Percentiles rank a stretch among this genome's conserved stretches.
These are phyloP conservation scores for Cladophialophora immunda DNA, from an alignment of 2,329 filamentous ascomycete species.

Conservation along the genomic window DNA sequence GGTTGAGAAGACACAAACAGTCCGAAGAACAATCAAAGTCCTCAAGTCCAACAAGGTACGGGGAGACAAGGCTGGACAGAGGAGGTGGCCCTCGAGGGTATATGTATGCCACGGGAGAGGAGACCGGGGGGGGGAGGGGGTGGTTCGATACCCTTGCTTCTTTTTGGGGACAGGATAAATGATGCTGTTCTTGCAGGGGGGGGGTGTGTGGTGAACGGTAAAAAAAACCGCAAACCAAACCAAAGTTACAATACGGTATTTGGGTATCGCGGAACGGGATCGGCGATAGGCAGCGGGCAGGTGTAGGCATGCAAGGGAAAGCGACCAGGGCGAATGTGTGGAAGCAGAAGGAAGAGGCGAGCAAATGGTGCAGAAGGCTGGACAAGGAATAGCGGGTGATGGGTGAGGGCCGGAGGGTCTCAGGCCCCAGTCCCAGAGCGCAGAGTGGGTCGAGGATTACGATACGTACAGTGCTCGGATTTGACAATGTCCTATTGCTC, in stretches of 20 bases:
- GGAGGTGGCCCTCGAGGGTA: slow-evolving; percentile 31
- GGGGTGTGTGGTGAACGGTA: slow-evolving; percentile 14
- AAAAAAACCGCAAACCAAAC: slow-evolving; percentile 19
- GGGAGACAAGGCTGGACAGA: slow-evolving; percentile 32
- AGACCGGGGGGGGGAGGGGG: slow-evolving; percentile 22
- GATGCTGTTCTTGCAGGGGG: slow-evolving; percentile 23
- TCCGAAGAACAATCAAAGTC: slow-evolving; percentile 17
- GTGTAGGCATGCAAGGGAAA: slow-evolving; percentile 5
- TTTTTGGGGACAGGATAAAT: slow-evolving; percentile 23
- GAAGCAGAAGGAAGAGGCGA: slow-evolving; percentile 26
- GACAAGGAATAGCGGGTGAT: slow-evolving; percentile 16
- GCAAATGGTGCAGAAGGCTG: slow-evolving; percentile 16
- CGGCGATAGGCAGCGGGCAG: slow-evolving; percentile 29
- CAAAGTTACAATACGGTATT: slow-evolving; percentile 27
- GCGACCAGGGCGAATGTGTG: slow-evolving; percentile 10
- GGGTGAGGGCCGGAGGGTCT: slow-evolving; percentile 12
- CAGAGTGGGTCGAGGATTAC: slow-evolving; percentile 37
- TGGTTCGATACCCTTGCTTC: slow-evolving; percentile 29
- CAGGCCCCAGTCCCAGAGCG: slow-evolving; percentile 16
- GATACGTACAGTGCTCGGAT: slow-evolving; percentile 39
- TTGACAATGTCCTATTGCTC: slow-evolving; percentile 37
- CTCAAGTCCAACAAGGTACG: slow-evolving; percentile 23
- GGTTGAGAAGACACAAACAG: slow-evolving; percentile 20
- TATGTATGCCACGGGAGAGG: slow-evolving; percentile 34
- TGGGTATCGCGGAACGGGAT: slow-evolving; percentile 21